These are phyloP conservation scores for Pleurotus tuber-regium DNA, from an alignment of 768 basidiomycete genomes.

Conservation along the genomic window DNA sequence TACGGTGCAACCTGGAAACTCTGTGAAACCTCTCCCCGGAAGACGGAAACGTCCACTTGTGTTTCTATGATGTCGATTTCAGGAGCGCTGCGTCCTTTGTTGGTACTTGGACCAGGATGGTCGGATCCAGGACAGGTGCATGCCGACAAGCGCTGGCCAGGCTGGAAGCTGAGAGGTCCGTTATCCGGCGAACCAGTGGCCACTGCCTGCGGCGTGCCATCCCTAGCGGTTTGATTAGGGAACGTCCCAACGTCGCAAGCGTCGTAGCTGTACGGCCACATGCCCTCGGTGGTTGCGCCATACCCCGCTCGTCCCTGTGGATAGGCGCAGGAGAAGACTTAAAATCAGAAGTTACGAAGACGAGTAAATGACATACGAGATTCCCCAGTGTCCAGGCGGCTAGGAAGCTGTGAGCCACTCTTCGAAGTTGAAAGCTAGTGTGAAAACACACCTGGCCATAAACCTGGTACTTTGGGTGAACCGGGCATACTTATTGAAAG, in stretches of 20 bases:
- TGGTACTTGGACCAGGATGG: constrained; percentile 81
- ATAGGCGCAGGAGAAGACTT: too few species aligned
- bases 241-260: constrained; percentile 85
- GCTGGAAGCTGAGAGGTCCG: constrained; percentile 66
- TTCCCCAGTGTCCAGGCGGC: constrained; percentile 82
- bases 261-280: constrained; percentile 86
- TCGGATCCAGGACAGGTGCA: constrained; percentile 86
- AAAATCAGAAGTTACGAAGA: not conserved
- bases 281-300: constrained; percentile 86
- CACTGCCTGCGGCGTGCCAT: constrained; percentile 57
- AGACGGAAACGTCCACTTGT: constrained; percentile 53
- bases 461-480: constrained; percentile 53
- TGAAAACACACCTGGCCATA: constrained; percentile 73
- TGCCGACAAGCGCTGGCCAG: constrained; percentile 82
- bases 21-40: constrained; percentile 72
- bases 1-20: constrained; percentile 81
- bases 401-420: constrained; percentile 15
- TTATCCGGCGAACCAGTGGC: constrained; percentile 51
- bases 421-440: constrained; percentile 11
- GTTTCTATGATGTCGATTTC: constrained; percentile 95
- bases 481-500: constrained; percentile 78
- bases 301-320: constrained; percentile 77
- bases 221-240: constrained; percentile 68
- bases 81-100: constrained; percentile 74
- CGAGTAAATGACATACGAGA: constrained; percentile 33